phyloP scores from a whole-genome alignment of 2,329 filamentous ascomycete species.

The Fusarium nygamai region DNA sequence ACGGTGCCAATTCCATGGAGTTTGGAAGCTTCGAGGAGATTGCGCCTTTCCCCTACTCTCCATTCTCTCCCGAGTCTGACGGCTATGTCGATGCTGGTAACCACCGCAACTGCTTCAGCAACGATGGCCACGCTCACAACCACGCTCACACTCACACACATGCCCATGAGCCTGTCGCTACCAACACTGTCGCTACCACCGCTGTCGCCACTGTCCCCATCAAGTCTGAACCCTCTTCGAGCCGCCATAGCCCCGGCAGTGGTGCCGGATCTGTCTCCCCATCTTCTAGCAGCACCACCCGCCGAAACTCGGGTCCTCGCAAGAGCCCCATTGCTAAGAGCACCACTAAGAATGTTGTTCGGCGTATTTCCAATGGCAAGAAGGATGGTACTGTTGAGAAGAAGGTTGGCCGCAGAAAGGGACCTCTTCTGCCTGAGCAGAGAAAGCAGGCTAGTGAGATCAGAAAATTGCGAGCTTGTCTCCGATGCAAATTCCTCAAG shows the following conservation, averaged over 20 bases:
- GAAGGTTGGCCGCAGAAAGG: slow-evolving; percentile 89
- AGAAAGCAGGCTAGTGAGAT: slow-evolving; percentile 97
- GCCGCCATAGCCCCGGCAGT: slow-evolving; percentile 69
- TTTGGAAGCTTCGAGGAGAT: slow-evolving; percentile 86
- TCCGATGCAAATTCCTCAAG: slow-evolving; percentile 98
- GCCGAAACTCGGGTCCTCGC: slow-evolving; percentile 75
- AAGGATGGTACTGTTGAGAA: slow-evolving; percentile 85
- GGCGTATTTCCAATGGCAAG: slow-evolving; percentile 80
- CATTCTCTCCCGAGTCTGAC: slow-evolving; percentile 86
- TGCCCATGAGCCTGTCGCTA: slow-evolving; percentile 67
- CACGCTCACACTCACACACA: slow-evolving; percentile 26
- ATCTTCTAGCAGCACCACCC: slow-evolving; percentile 68
- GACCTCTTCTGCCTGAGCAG: slow-evolving; percentile 91
- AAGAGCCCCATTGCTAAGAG: slow-evolving; percentile 82
- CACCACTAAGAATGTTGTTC: slow-evolving; percentile 81
- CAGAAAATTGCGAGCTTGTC: slow-evolving; percentile 89
- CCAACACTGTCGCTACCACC: slow-evolving; percentile 73
- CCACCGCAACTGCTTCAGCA: slow-evolving; percentile 71
- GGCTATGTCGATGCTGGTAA: slow-evolving; percentile 70
- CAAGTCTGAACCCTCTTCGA: slow-evolving; percentile 62
- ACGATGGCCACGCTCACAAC: slow-evolving; percentile 62
- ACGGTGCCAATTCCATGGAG: slow-evolving; percentile 72
- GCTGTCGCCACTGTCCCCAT: slow-evolving; percentile 75
- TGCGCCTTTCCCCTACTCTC: slow-evolving; percentile 73
- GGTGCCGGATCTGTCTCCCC: slow-evolving; percentile 69